phyloP scores from a whole-genome alignment of 139 green algal species.

The Tetratostichococcus sp. region DNA sequence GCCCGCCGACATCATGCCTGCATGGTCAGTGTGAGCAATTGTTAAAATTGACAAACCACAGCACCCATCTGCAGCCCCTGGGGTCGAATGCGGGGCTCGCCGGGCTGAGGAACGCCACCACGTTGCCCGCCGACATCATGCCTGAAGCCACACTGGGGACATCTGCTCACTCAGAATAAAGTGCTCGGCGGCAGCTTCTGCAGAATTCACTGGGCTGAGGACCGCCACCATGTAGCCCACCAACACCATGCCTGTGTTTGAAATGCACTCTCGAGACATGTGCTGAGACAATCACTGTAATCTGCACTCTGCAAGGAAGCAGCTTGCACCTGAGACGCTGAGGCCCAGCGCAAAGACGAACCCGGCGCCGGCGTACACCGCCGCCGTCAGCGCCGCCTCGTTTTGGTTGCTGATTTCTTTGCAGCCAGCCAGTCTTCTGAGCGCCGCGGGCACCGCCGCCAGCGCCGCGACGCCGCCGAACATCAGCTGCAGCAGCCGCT shows the following conservation, averaged over 20 bases:
- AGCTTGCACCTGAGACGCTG: conserved; percentile 11
- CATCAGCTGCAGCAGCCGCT: not conserved
- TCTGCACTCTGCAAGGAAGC: too few species aligned
- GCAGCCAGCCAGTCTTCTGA: not conserved
- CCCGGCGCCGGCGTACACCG: conserved; percentile 37
- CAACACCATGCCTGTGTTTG: too few species aligned
- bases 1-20: conserved; percentile 63
- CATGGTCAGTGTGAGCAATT: too few species aligned
- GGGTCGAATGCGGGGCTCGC: conserved; percentile 43
- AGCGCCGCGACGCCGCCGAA: conserved; percentile 3
- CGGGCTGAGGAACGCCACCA: conserved; percentile 26
- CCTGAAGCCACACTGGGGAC: too few species aligned
- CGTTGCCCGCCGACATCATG: conserved; percentile 71
- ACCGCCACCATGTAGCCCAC: conserved; percentile 57
- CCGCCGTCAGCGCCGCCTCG: not conserved
- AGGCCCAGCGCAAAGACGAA: conserved; percentile 68
- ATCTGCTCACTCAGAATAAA: too few species aligned
- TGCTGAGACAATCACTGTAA: too few species aligned
- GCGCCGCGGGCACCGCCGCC: not conserved
- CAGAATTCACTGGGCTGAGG: conserved; percentile 2
- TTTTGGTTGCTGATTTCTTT: not conserved
- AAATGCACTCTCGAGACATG: too few species aligned
- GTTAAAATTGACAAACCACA: too few species aligned
- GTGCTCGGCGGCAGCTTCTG: too few species aligned
- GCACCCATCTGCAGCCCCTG: not conserved